Conservation (phyloP, 75 land plant genomes). For the Adiantum capillusveneris region DNA sequence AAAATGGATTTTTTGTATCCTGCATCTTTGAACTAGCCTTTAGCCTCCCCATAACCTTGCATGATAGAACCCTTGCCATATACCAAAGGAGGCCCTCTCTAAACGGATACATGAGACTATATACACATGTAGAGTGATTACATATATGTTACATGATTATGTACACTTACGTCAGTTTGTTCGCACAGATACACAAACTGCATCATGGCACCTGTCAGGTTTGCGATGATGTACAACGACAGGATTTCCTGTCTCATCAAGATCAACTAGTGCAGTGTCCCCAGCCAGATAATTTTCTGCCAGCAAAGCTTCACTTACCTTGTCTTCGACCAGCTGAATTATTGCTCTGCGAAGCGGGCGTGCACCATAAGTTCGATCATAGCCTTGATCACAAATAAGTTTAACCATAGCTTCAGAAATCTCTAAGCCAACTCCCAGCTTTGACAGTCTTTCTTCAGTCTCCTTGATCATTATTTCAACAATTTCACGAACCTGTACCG, state of each 20-base stretch:
- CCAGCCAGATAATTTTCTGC: constrained; percentile 51
- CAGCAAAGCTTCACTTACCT: constrained; percentile 67
- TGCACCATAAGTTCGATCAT: constrained; percentile 73
- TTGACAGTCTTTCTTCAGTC: constrained; percentile 48
- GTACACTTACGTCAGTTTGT: too few relatives aligned
- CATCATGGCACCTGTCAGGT: constrained; percentile 30
- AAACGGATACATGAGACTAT: too few relatives aligned
- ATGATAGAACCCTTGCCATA: too few relatives aligned
- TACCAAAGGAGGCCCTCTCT: too few relatives aligned
- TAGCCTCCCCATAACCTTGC: too few relatives aligned
- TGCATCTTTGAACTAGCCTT: too few relatives aligned
- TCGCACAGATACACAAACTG: constrained; percentile 24
- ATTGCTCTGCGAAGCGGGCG: constrained; percentile 85
- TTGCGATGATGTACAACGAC: constrained; percentile 33
- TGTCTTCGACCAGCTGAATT: constrained; percentile 60
- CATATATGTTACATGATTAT: too few relatives aligned
- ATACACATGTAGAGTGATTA: too few relatives aligned
- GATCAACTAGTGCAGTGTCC: constrained; percentile 62
- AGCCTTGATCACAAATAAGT: constrained; percentile 70
- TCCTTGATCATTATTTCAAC: constrained; percentile 70
- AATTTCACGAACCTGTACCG: constrained; percentile 70
- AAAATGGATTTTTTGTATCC: too few relatives aligned
- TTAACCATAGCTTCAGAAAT: constrained; percentile 62
- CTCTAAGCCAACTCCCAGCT: constrained; percentile 45
- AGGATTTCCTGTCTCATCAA: constrained; percentile 75